These are phyloP conservation scores for Nicotiana rustica DNA, from an alignment of 305 asterid genomes.

Conservation along the genomic window DNA sequence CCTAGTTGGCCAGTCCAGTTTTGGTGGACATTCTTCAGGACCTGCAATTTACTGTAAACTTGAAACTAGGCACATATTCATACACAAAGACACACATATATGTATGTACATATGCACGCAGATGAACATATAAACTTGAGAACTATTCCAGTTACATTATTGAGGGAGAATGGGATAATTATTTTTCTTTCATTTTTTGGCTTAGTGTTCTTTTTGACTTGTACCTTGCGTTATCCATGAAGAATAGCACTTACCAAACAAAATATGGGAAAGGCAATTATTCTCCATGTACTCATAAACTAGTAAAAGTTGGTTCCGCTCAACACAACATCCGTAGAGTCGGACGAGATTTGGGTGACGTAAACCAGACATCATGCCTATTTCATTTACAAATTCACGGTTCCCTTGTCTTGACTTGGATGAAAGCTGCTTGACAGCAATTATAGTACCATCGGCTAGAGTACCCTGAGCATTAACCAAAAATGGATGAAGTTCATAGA, in stretches of 20 bases:
- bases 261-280: constrained; percentile 57
- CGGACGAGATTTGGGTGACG: constrained; percentile 63
- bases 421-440: constrained; percentile 67
- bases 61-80: neutral
- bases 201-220: neutral
- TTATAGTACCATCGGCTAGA: constrained; percentile 52
- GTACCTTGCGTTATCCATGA: neutral
- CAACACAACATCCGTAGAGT: constrained; percentile 64
- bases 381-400: constrained; percentile 63
- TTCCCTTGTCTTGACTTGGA: constrained; percentile 66
- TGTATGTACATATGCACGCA: neutral
- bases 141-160: neutral
- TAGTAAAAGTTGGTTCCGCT: constrained; percentile 54
- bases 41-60: constrained; percentile 43
- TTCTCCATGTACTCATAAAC: constrained; percentile 68
- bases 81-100: neutral
- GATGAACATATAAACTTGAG: neutral
- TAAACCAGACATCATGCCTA: constrained; percentile 61
- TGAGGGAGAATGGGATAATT: neutral
- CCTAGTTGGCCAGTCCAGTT: constrained; percentile 57
- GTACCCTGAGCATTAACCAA: constrained; percentile 48
- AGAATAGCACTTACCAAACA: constrained; percentile 49
- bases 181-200: neutral
- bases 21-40: constrained; percentile 49
- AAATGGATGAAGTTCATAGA: neutral